These are phyloP conservation scores for Salicornia ramosissima DNA, from an alignment of 148 eudicot genomes.

Conservation along the genomic window DNA sequence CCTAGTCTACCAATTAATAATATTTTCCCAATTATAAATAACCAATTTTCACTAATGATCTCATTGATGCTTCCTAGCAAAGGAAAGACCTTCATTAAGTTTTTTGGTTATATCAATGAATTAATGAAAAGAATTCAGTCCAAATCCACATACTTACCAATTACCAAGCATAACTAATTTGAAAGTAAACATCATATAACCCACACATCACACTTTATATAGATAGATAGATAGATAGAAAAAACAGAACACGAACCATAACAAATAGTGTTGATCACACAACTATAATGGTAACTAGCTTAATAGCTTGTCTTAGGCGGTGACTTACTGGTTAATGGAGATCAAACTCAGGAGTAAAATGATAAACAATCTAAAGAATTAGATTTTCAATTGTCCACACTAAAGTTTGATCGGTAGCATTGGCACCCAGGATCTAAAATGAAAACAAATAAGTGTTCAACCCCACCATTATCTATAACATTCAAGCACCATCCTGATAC, in stretches of 20 bases:
- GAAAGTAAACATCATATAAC: neutral
- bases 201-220: neutral
- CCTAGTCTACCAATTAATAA: too few species aligned
- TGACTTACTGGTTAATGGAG: too few species aligned
- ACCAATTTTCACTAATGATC: neutral
- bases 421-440: neutral
- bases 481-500: neutral
- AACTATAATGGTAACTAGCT: too few species aligned
- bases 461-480: neutral
- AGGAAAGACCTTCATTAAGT: neutral
- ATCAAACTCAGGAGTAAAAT: too few species aligned
- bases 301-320: neutral
- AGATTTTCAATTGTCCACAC: too few species aligned
- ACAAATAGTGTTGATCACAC: neutral
- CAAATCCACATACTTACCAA: neutral
- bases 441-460: neutral
- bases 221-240: too few species aligned
- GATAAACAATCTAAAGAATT: too few species aligned
- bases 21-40: too few species aligned
- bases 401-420: too few species aligned
- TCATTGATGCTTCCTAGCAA: neutral
- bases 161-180: neutral
- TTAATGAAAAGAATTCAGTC: neutral
- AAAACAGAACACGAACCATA: neutral
- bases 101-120: neutral